Evolutionary conservation across 1,139 yeast genomes (phyloP).

Genomic region (Arxiozyma bovina): DNA sequence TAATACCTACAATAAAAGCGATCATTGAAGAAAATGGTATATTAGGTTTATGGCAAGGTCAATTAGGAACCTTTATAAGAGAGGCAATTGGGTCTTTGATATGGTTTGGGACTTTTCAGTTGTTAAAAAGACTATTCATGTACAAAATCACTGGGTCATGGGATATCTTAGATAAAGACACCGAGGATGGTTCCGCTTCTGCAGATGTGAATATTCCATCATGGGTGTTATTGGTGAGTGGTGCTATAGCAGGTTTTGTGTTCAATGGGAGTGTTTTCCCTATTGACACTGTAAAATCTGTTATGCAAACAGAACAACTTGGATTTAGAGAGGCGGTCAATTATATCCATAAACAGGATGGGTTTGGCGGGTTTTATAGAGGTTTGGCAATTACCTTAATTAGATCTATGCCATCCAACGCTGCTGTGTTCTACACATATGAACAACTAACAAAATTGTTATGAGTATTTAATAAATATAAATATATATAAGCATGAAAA

Average conservation of each 20-base stretch:
- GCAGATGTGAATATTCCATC: constrained; percentile 33
- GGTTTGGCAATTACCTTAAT: constrained; percentile 77
- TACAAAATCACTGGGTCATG: not conserved
- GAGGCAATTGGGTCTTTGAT: constrained; percentile 88
- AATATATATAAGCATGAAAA: not conserved
- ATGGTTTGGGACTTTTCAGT: constrained; percentile 89
- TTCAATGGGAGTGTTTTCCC: constrained; percentile 80
- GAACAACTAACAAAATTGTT: constrained; percentile 39
- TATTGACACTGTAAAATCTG: constrained; percentile 80
- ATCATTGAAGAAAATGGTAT: constrained; percentile 48
- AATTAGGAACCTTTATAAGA: constrained; percentile 68
- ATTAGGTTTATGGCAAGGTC: constrained; percentile 74
- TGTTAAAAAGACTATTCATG: constrained; percentile 36
- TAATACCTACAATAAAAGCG: constrained; percentile 37
- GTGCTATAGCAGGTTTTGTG: constrained; percentile 78
- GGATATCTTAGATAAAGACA: constrained; percentile 10
- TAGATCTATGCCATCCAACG: constrained; percentile 85
- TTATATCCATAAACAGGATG: constrained; percentile 34
- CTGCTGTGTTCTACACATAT: constrained; percentile 71
- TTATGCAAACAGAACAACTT: constrained; percentile 58
- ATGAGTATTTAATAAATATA: not conserved
- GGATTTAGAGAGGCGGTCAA: constrained; percentile 31
- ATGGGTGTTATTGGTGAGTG: constrained; percentile 58
- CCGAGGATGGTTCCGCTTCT: constrained; percentile 16
- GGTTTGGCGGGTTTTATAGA: constrained; percentile 60